Evolutionary conservation across 2,329 filamentous ascomycete genomes (phyloP).

Genomic region (Helotiales sp.): DNA sequence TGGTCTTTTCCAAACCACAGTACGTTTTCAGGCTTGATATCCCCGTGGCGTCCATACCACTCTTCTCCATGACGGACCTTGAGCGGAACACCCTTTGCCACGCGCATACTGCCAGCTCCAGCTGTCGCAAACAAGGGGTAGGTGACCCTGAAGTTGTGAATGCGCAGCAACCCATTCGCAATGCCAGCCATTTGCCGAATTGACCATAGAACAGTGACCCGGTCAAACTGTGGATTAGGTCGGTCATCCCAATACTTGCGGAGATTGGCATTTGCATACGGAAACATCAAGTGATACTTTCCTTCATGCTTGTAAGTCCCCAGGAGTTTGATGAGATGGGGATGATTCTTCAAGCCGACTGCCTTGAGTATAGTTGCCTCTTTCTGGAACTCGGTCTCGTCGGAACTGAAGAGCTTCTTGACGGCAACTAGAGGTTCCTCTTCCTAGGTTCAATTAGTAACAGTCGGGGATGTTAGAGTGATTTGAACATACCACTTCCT

Average conservation of each 20-base stretch:
- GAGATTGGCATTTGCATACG: constrained; percentile 38
- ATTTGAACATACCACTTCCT: background rate
- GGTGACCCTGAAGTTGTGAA: constrained; percentile 37
- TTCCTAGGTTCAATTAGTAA: constrained; percentile 11
- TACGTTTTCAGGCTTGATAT: constrained; percentile 36
- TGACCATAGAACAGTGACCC: constrained; percentile 36
- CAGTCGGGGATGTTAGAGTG: background rate
- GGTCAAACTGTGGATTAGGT: constrained; percentile 22
- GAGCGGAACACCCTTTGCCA: background rate
- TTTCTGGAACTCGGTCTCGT: constrained; percentile 26
- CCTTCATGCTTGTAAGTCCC: constrained; percentile 36
- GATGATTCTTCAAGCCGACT: constrained; percentile 26
- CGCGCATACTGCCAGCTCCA: constrained; percentile 7
- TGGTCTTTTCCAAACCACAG: constrained; percentile 37
- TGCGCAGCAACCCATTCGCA: constrained; percentile 31
- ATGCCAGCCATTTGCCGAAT: constrained; percentile 42
- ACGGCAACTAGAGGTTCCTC: constrained; percentile 29
- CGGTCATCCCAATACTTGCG: constrained; percentile 38
- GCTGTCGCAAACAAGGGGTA: constrained; percentile 4
- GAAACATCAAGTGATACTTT: constrained; percentile 42
- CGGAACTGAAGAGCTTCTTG: constrained; percentile 27
- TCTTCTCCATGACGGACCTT: constrained; percentile 24
- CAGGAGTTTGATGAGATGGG: constrained; percentile 40
- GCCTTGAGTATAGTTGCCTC: constrained; percentile 25
- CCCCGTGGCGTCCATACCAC: constrained; percentile 40